These are phyloP conservation scores for Lentinula detonsa DNA, from an alignment of 768 basidiomycete genomes.

Conservation along the genomic window DNA sequence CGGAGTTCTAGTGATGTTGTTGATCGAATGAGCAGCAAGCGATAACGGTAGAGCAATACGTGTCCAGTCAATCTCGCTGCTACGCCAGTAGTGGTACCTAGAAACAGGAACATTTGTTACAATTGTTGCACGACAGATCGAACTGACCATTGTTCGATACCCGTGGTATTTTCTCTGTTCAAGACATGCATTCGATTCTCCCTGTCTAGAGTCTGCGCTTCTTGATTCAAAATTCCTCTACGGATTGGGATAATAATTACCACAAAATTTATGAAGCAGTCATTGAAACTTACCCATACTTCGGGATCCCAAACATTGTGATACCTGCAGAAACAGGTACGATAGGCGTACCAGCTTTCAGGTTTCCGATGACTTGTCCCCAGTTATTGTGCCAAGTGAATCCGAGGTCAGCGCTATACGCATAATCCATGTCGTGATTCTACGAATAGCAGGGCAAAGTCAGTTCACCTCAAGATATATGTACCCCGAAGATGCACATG, in stretches of 20 bases:
- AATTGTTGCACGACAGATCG: neutral
- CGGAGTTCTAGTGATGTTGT: constrained; percentile 28
- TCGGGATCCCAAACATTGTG: constrained; percentile 26
- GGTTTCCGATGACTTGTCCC: constrained; percentile 24
- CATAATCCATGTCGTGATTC: constrained; percentile 32
- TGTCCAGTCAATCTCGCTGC: constrained; percentile 19
- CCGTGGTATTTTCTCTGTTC: constrained; percentile 30
- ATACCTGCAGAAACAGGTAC: constrained; percentile 27
- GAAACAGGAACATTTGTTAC: neutral
- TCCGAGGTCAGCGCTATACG: constrained; percentile 22
- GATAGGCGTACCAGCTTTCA: constrained; percentile 18
- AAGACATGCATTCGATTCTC: constrained; percentile 24
- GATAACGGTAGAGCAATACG: constrained; percentile 24
- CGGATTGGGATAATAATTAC: neutral
- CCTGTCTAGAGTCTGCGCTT: constrained; percentile 23
- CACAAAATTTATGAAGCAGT: neutral
- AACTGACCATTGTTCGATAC: constrained; percentile 23
- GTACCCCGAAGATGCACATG: constrained; percentile 7
- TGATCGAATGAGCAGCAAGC: constrained; percentile 12
- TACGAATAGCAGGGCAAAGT: constrained; percentile 5
- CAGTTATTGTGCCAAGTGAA: constrained; percentile 30
- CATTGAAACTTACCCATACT: constrained; percentile 23
- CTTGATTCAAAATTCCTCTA: constrained; percentile 26
- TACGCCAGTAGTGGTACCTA: constrained; percentile 14
- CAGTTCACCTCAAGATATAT: neutral